Evolutionary conservation across 768 basidiomycete genomes (phyloP).

Genomic region (Rhodotorula babjevae): DNA sequence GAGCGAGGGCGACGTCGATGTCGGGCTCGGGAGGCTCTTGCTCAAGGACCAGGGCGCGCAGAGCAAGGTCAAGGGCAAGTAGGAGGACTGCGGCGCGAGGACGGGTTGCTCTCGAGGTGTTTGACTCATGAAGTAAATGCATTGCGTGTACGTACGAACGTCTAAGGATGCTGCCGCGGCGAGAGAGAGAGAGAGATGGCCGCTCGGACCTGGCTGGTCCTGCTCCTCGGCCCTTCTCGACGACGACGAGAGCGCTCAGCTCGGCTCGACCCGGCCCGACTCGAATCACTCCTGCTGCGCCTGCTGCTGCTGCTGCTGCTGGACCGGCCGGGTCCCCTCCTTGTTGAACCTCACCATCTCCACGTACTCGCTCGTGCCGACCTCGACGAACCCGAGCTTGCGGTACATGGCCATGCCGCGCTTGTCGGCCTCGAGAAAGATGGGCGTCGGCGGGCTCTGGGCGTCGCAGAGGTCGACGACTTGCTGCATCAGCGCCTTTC

Average conservation of each 20-base stretch:
- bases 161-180: too few species aligned
- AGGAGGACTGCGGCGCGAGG: neutral
- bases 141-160: too few species aligned
- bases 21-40: slow-evolving; percentile 5
- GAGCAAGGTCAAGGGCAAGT: neutral
- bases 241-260: too few species aligned
- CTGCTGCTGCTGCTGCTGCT: too few species aligned
- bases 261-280: too few species aligned
- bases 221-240: too few species aligned
- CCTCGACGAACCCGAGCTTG: slow-evolving; percentile 19
- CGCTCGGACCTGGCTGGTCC: too few species aligned
- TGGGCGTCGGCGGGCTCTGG: neutral
- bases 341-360: slow-evolving; percentile 8
- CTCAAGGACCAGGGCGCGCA: neutral
- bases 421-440: slow-evolving; percentile 29
- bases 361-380: slow-evolving; percentile 11
- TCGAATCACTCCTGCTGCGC: too few species aligned
- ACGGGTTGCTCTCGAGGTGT: too few species aligned
- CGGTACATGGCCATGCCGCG: slow-evolving; percentile 23
- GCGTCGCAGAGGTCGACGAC: slow-evolving; percentile 18
- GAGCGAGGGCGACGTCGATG: slow-evolving; percentile 14
- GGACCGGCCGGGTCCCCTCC: neutral
- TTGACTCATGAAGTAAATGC: too few species aligned
- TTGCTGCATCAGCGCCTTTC: slow-evolving; percentile 13
- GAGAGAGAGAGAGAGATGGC: too few species aligned